These are phyloP conservation scores for Fusarium xyrophilum DNA, from an alignment of 2,329 filamentous ascomycete species.

Conservation along the genomic window DNA sequence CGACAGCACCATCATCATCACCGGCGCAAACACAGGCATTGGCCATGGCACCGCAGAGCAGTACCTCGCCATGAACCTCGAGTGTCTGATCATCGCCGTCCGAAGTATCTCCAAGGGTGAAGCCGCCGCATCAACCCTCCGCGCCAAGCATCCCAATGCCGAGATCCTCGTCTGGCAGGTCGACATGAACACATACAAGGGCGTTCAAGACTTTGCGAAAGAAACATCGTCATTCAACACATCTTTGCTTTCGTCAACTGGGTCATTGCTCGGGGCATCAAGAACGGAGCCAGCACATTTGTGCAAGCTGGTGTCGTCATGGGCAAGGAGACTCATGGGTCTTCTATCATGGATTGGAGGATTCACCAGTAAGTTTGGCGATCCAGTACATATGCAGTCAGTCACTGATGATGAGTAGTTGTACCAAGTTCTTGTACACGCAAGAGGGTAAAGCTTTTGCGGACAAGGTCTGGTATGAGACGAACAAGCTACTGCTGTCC, in stretches of 20 bases:
- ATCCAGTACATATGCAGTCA: not conserved
- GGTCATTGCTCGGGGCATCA: slow-evolving; percentile 18
- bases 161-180: slow-evolving; percentile 57
- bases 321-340: slow-evolving; percentile 35
- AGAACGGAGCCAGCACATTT: slow-evolving; percentile 29
- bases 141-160: slow-evolving; percentile 38
- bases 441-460: slow-evolving; percentile 45
- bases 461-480: slow-evolving; percentile 51
- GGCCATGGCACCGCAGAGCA: slow-evolving; percentile 54
- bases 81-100: slow-evolving; percentile 56
- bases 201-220: slow-evolving; percentile 51
- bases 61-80: slow-evolving; percentile 49
- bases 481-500: slow-evolving; percentile 46
- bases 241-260: slow-evolving; percentile 8
- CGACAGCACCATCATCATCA: slow-evolving; percentile 55
- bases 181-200: slow-evolving; percentile 57
- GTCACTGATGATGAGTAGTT: slow-evolving; percentile 22
- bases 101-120: slow-evolving; percentile 54
- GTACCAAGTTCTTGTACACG: slow-evolving; percentile 44
- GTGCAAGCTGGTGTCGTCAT: slow-evolving; percentile 34
- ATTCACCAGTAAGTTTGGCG: slow-evolving; percentile 33
- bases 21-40: slow-evolving; percentile 57
- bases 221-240: slow-evolving; percentile 23
- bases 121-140: slow-evolving; percentile 41
- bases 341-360: slow-evolving; percentile 38